Base-by-base conservation (phyloP, 345 rosid species). In the Camelina sativa region DNA sequence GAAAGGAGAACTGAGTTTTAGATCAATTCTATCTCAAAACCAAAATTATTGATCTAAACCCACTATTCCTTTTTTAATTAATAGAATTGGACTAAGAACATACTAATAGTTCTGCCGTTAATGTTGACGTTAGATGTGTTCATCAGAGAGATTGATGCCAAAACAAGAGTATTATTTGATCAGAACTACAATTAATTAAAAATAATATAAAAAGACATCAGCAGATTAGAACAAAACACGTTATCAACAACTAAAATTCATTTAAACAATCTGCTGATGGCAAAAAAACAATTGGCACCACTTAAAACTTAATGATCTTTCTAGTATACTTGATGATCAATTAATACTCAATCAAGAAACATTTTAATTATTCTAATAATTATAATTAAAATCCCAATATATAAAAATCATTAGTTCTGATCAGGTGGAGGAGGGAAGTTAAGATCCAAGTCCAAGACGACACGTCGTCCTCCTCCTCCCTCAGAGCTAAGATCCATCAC, bases 351-450 rank as follows among this genome's bases (percentile, higher is more conserved):
- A 48, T 20, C 44, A 0, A 51, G 10, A 47, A 65, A 17, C 16
- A 57, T 38, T 66, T 46, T 37, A 38, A 57, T 48, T n/a, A 65
- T 74, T 73, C 58, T 48, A 32, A 34, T 37, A 23, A 35, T 52
- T 4, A 53, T 23, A n/a, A 6, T 40, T n/a, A 56, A 55, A 34
- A 56, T 34, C 41, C 8, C 5, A 34, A 34, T 1, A 34, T 28
- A 15, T 9, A 20, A 51, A 8, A 46, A 47, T 57, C 5, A 74
- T 19, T 40, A 61, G 56, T 69, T 17, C 22, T 28, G 30, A 28
- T 89, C 95, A 23, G 83, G 80, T 47, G 77, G 69, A 1, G 97
- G 88, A 8, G 86, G 88, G 16, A 62, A 44, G 76, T 93, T 93
- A 51, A 92, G 96, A 74, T 92, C 96, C n/a, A 90, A 76, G 70